Base-by-base conservation (phyloP, 345 rosid species). In the Ailanthus altissimus region DNA sequence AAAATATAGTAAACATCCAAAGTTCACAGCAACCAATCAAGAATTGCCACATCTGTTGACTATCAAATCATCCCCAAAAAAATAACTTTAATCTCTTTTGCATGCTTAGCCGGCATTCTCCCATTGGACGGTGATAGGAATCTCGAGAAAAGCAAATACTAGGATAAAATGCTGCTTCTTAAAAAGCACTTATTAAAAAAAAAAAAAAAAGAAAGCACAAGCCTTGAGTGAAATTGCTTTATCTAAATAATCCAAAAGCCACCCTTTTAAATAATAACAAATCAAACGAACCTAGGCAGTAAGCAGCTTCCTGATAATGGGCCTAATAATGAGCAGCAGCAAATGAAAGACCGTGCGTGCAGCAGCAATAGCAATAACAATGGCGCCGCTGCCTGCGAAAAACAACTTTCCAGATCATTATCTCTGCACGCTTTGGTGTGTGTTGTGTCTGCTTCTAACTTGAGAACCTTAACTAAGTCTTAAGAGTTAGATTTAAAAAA, bases 291-390 rank as follows among this genome's bases (percentile, higher is more conserved):
- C 16, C 53, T 12, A 49, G 53, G 14, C 18, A 0, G 57, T 23
- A 76, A 76, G 83, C 78, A 67, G 72, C 47, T 72, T 75, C 77
- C 82, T 73, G 81, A 62, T 58, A 74, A 84, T 81, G 79, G 83
- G 81, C 73, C 85, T 87, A 68, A 75, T 81, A n/a, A 83, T 86
- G 76, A 81, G 73, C 46, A 64, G 69, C 45, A 0, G 75, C 60
- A 28, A 47, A 70, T 14, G 68, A 67, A 26, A 70, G 46, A 42
- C 71, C 10, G 67, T 75, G 76, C 66, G 73, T 26, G n/a, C n/a
- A n/a, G n/a, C n/a, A n/a, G n/a, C n/a, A 1, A 32, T 32, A 32
- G 38, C 38, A 32, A 32, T 32, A 32, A 1, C 38, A 32, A 32
- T 32, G 3, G 2, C 23, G 12, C 62, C 58, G 62, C 62, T 25